Evolutionary conservation across 108 stramenopile species (phyloP), one percentile per base, ranked within the genome.

Genomic region (Nitzschia inconspicua): DNA sequence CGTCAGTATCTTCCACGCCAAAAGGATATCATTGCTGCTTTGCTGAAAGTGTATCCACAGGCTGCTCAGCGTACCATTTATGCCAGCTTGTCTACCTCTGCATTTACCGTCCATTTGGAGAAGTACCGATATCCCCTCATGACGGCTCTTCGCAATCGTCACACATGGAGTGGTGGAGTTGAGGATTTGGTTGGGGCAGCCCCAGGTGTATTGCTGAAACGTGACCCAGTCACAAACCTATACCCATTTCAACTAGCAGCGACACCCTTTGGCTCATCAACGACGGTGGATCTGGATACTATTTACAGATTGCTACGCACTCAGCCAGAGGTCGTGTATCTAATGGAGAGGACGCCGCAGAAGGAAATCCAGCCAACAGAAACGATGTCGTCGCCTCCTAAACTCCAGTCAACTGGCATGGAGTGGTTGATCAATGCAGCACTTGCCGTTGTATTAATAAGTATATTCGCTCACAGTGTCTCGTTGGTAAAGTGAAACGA

Each of bases 211-310:
- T 18, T 65, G 18, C 24, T 36, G 0, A 18, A 56, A 9, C 54
- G 22, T 32, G 75, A 77, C 48, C 79, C 79, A 6, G 26, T 65
- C 16, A 69, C 75, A 26, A 47, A 50, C 19, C 49, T 80, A 11
- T 80, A 58, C 47, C 79, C 79, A 2, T 80, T 80, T 44, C 66
- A 72, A 60, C 65, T 79, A 5, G 73, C 78, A 30, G 70, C 70
- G 4, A 31, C 57, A 2, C 73, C 65, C 0, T 40, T 62, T 10
- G 22, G 61, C 2, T 52, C 56, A 10, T 29, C 43, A 11, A 4
- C 9, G 23, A 23, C 27, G 23, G 69, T 70, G 5, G 69, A 70
- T 57, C 22, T 63, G 8, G 61, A 57, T 40, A 70, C 69, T 3
- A 40, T 70, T 28, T 62, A 51, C 24, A 14, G 16, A 19, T 40